Base-by-base conservation (phyloP, 306 rosid genomes). In the Gynostemma pentaphyllum region DNA sequence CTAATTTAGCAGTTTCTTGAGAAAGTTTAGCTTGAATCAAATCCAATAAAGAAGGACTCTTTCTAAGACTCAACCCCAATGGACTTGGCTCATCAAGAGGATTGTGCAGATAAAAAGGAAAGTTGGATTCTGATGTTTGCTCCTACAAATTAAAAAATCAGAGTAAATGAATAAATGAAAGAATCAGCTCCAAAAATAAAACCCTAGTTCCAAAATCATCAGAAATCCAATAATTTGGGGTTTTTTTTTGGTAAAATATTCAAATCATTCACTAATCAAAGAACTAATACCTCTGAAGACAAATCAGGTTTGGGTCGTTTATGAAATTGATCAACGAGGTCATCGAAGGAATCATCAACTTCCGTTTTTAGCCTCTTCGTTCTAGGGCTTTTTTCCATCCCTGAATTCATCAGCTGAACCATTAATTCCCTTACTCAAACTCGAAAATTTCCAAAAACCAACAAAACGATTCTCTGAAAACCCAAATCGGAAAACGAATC, bases 41-140 rank as follows among this genome's bases (percentile, higher is more conserved):
- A 71, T 89, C 91, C 76, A 89, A 71, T 23, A 89, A 74, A 0
- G 96, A 89, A 0, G 96, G 96, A 66, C 95, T 89, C 82, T 89
- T 89, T 74, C 82, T 82, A 48, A 89, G 78, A 74, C 76, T 83
- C 84, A 89, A 78, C 47, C 96, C 96, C 74, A 89, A 74, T 45
- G 96, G 96, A 67, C 96, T 83, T 45, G 96, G 96, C 84, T 89
- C 96, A 52, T 83, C 85, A 14, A 89, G 91, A 23, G 91, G 91
- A 66, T 82, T 78, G 79, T 70, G 75, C 37, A 76, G 79, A 5
- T 80, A 52, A 30, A 86, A 60, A 47, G 71, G n/a, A 54, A 73
- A 66, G 15, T 42, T 68, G 44, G 59, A 74, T 39, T 75, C 80
- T 8, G 72, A 53, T 26, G 44, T 71, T 77, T 78, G 57, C 59